Evolutionary conservation across 148 eudicot species (phyloP), one percentile per base, ranked within the genome.

Genomic region (Chenopodium formosanum): DNA sequence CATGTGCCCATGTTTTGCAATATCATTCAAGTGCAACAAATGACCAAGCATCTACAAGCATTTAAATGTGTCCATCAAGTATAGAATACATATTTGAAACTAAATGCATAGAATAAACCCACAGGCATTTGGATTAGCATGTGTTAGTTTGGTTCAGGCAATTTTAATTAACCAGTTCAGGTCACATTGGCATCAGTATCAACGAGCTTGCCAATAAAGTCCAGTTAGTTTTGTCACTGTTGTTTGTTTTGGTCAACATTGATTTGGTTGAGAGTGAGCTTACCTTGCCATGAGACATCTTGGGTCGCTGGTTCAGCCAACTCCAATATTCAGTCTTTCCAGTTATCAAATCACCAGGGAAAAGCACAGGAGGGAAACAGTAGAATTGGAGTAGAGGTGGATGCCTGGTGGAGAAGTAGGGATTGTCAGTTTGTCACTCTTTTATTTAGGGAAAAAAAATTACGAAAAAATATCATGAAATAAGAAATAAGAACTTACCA

Each of bases 1-100:
- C 16, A 13, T 50, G 53, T 50, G 14, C 14, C 63, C 63, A 17
- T 20, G 84, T 93, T 94, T 79, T 91, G 40, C 40, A 29, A 19
- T 67, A 67, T 40, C 10, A 4, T 67, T 12, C 10, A 4, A 67
- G 63, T 58, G 19, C 7, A 58, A 14, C 13, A 44, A 31, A 67
- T 29, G 40, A 67, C 2, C 71, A 29, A 8, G 71, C 47, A 34
- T 58, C 46, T 69, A 14, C 47, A 69, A 69, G 32, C 9, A 32
- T 34, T 69, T 19, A 32, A 32, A 69, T 17, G 47, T 7, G 22
- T 34, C 17, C 46, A 32, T 69, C 23, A 69, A 69, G n/a, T 16
- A 69, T 16, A 34, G 0, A 67, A 9, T 0, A 52, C 9, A 31
- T 8, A 68, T 14, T 31, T 3, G 4, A 34, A 3, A 2, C 13